phyloP scores from a whole-genome alignment of 805 yeast genomes.

The Hermanozyma aechmeae region DNA sequence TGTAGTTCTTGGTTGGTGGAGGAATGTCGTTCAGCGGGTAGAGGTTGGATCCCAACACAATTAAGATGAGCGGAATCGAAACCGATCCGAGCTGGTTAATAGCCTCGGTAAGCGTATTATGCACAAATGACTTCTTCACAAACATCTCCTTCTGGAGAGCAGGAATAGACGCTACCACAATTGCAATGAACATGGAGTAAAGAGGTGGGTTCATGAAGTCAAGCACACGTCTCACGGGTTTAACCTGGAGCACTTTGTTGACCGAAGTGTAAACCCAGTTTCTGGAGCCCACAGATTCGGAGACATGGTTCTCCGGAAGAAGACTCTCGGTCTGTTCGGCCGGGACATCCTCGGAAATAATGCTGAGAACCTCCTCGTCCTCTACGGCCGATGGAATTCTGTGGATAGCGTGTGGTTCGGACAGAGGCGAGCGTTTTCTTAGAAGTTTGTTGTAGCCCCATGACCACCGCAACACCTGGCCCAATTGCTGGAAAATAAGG shows the following conservation, averaged over 20 bases:
- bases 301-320: no score
- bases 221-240: slow-evolving; percentile 14
- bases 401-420: no score
- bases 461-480: slow-evolving; percentile 77
- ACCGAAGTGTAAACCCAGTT: no score
- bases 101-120: slow-evolving; percentile 56
- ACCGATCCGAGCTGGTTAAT: slow-evolving; percentile 62
- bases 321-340: no score
- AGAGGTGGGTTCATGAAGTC: slow-evolving; percentile 73
- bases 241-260: neutral
- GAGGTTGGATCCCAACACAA: slow-evolving; percentile 72
- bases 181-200: slow-evolving; percentile 64
- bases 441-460: slow-evolving; percentile 76
- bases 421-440: slow-evolving; percentile 41
- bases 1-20: slow-evolving; percentile 53
- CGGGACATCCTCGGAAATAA: no score
- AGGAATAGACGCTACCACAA: slow-evolving; percentile 61
- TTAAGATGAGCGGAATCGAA: slow-evolving; percentile 67
- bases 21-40: slow-evolving; percentile 62
- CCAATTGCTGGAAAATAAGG: slow-evolving; percentile 72
- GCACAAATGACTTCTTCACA: slow-evolving; percentile 47
- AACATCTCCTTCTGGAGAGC: slow-evolving; percentile 48
- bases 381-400: no score
- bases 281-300: no score
- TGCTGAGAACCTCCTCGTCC: no score